Conservation (phyloP, 73 alveolate genomes). For the Tetrahymena elliotti region DNA sequence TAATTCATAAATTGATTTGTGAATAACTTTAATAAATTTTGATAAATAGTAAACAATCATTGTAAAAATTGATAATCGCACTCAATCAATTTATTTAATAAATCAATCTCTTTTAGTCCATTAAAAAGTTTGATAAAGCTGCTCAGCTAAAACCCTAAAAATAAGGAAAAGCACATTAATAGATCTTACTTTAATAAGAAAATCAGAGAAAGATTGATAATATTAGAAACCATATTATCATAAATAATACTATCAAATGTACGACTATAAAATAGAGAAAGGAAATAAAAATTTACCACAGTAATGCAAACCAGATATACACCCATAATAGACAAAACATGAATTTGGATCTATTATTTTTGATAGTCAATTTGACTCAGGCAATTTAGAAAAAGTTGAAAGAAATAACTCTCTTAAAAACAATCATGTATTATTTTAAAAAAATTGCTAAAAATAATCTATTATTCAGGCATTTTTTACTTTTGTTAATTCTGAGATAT, state of each 20-base stretch:
- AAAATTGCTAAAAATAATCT: background rate
- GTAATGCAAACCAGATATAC: background rate
- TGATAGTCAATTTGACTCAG: slow-evolving; percentile 28
- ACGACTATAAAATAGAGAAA: background rate
- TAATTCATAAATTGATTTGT: too few relatives aligned
- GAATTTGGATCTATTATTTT: slow-evolving; percentile 6
- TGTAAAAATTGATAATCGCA: background rate
- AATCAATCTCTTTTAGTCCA: background rate
- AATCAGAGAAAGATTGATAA: background rate
- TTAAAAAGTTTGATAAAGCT: background rate
- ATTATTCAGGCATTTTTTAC: background rate
- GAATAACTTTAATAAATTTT: background rate
- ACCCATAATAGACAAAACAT: slow-evolving; percentile 24
- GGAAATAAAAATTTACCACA: background rate
- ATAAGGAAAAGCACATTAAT: background rate
- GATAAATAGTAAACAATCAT: background rate
- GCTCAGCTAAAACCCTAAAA: background rate
- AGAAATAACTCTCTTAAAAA: background rate
- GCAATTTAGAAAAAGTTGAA: slow-evolving; percentile 12
- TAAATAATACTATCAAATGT: background rate
- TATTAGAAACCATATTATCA: background rate
- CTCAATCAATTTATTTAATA: background rate
- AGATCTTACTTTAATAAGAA: background rate
- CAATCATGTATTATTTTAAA: background rate
- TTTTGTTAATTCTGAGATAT: background rate